Evolutionary conservation across 495 filamentous ascomycete species (phyloP).

Genomic region (Podospora fimiseda): DNA sequence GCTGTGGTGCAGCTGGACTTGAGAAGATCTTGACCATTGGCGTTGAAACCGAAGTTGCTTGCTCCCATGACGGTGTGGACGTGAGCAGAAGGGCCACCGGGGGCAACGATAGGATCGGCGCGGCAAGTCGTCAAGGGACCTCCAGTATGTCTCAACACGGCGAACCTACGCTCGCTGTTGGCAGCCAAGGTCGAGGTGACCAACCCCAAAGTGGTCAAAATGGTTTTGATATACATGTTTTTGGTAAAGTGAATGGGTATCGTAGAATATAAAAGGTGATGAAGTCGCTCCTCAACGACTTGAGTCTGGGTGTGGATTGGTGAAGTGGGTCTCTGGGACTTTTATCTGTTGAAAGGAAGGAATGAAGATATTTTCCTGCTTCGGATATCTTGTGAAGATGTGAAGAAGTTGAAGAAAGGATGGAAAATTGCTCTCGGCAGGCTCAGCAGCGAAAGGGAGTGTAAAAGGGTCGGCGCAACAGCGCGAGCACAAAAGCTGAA

Average conservation of each 20-base stretch:
- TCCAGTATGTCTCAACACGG: conserved; percentile 39
- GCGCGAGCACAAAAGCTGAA: neutral
- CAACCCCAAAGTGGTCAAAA: conserved; percentile 20
- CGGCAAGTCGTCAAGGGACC: conserved; percentile 50
- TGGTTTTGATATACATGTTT: conserved; percentile 19
- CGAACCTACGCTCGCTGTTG: conserved; percentile 35
- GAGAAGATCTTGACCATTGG: conserved; percentile 51
- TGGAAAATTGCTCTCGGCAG: neutral
- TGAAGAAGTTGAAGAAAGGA: neutral
- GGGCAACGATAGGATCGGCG: conserved; percentile 59
- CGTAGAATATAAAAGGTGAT: conserved; percentile 1
- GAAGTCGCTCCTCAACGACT: conserved; percentile 5
- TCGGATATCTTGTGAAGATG: neutral
- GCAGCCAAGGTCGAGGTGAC: conserved; percentile 25
- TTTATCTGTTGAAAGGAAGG: neutral
- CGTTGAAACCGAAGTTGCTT: conserved; percentile 60
- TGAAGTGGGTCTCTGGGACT: conserved; percentile 22
- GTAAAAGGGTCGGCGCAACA: neutral
- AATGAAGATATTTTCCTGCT: neutral
- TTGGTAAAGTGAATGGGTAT: neutral
- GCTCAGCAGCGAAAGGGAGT: neutral
- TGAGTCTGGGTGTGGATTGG: neutral
- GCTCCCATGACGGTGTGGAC: conserved; percentile 65
- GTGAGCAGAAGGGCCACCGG: conserved; percentile 52
- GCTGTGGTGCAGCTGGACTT: conserved; percentile 62